Conservation (phyloP, 1,139 yeast species). For the Pichia sorboxylosa region DNA sequence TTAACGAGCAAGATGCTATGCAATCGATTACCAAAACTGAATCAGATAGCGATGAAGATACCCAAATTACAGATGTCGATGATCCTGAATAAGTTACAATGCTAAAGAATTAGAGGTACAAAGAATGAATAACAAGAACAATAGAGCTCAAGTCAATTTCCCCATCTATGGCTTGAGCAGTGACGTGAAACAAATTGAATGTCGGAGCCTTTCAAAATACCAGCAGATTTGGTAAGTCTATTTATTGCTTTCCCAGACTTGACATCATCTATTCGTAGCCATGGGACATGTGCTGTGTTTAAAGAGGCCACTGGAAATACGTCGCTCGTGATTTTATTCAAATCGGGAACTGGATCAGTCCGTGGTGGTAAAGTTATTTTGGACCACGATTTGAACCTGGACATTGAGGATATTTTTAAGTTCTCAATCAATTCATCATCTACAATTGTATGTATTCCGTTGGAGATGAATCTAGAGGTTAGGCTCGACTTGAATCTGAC, state of each 20-base stretch:
- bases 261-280: conserved; percentile 9
- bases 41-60: no score
- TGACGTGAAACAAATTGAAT: conserved; percentile 9
- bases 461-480: background rate
- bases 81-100: background rate
- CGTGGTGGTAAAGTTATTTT: conserved; percentile 39
- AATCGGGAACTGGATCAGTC: conserved; percentile 28
- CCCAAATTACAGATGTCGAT: no score
- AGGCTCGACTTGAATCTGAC: conserved; percentile 4
- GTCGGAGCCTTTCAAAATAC: conserved; percentile 6
- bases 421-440: conserved; percentile 8
- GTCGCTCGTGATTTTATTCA: conserved; percentile 14
- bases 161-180: background rate
- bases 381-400: conserved; percentile 37
- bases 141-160: no score
- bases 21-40: no score
- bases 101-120: background rate
- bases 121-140: background rate
- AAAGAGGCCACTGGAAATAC: conserved; percentile 5
- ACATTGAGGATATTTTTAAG: conserved; percentile 23
- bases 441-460: background rate
- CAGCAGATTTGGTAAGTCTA: conserved; percentile 5
- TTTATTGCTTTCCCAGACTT: conserved; percentile 8
- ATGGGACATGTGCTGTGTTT: conserved; percentile 7
- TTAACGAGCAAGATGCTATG: no score